Percentiles rank a stretch among this genome's conserved stretches.
Evolutionary conservation across 2,329 filamentous ascomycete species (phyloP).

Genomic region (Botrytis aclada): DNA sequence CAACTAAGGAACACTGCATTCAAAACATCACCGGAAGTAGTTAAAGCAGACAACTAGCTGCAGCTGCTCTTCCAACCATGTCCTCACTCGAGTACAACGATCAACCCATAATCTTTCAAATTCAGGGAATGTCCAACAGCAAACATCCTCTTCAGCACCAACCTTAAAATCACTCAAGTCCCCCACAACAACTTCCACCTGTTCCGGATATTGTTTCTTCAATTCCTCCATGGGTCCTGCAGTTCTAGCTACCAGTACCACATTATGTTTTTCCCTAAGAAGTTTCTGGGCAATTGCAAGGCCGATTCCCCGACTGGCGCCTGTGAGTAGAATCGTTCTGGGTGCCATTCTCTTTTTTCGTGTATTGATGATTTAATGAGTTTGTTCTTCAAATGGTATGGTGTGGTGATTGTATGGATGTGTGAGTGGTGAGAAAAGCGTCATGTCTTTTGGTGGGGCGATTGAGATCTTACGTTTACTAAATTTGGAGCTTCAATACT

Average conservation of each 20-base stretch:
- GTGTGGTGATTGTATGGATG: not conserved
- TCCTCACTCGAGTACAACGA: not conserved
- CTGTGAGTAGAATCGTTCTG: slow-evolving; percentile 69
- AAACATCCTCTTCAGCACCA: slow-evolving; percentile 20
- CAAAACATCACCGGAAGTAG: not conserved
- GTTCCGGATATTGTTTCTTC: slow-evolving; percentile 49
- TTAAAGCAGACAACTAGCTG: not conserved
- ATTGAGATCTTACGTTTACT: not conserved
- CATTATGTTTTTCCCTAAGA: slow-evolving; percentile 52
- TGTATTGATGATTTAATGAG: not conserved
- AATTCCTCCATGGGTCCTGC: slow-evolving; percentile 48
- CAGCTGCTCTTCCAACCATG: not conserved
- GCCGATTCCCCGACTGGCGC: slow-evolving; percentile 62
- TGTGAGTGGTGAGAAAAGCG: not conserved
- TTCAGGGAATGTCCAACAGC: not conserved
- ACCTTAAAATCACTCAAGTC: slow-evolving; percentile 56
- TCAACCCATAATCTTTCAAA: not conserved
- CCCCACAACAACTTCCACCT: slow-evolving; percentile 54
- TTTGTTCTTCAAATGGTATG: not conserved
- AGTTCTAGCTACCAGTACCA: slow-evolving; percentile 57
- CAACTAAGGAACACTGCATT: not conserved
- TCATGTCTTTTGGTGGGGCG: slow-evolving; percentile 11
- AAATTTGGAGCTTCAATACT: not conserved
- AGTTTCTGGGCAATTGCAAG: slow-evolving; percentile 53
- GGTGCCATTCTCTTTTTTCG: slow-evolving; percentile 45